A percentile compares a stretch with the other conserved stretches of the same genome.
Evolutionary conservation across 768 basidiomycete genomes (phyloP).

Genomic region (Boletus coccyginus): DNA sequence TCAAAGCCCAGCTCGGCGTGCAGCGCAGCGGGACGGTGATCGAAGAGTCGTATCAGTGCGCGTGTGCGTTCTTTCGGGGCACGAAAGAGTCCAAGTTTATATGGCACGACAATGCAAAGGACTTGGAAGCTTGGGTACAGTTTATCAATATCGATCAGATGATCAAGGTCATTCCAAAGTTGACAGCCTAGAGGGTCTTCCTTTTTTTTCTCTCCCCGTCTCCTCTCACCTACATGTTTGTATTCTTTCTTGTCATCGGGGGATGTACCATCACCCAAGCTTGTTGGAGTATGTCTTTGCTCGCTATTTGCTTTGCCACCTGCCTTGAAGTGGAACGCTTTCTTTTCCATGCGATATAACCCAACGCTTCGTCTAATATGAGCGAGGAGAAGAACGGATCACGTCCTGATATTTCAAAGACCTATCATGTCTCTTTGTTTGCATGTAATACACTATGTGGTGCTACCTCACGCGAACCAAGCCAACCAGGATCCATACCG

Average conservation of each 20-base stretch:
- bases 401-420: not conserved
- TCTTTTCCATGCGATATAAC: conserved; percentile 2
- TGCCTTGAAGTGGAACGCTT: not conserved
- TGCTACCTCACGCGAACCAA: not conserved
- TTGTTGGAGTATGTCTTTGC: not conserved
- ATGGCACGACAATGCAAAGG: conserved; percentile 64
- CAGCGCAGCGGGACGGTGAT: conserved; percentile 50
- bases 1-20: conserved; percentile 69
- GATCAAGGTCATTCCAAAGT: conserved; percentile 73
- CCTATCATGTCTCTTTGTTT: no score
- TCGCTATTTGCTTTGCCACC: not conserved
- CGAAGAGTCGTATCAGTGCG: conserved; percentile 74
- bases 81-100: conserved; percentile 63
- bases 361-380: conserved; percentile 12
- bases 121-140: conserved; percentile 78
- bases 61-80: conserved; percentile 73
- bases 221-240: not conserved
- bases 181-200: conserved; percentile 49
- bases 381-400: not conserved
- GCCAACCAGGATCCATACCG: not conserved
- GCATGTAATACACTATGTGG: not conserved
- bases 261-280: conserved; percentile 6
- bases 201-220: not conserved
- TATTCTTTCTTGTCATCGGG: not conserved
- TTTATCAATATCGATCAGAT: conserved; percentile 83